Percentiles rank a stretch among this genome's conserved stretches.
Evolutionary conservation across 2,329 filamentous ascomycete genomes (phyloP).

Genomic region (Colletotrichum somersetense): DNA sequence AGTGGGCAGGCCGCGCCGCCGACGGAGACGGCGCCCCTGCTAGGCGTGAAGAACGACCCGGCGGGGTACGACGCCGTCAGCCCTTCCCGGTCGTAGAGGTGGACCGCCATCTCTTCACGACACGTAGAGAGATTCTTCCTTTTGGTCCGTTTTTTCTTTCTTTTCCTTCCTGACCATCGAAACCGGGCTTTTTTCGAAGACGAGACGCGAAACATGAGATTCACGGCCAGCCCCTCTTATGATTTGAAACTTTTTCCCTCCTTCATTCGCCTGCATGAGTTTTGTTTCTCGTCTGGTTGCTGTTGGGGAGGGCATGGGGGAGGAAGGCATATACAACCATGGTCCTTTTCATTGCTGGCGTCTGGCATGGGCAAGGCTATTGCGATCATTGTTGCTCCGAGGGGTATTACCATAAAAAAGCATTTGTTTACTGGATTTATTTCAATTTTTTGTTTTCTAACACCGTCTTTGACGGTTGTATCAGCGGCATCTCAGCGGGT

Average conservation of each 20-base stretch:
- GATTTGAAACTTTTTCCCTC: neutral
- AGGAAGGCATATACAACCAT: neutral
- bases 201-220: slow-evolving; percentile 11
- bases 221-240: neutral
- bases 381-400: neutral
- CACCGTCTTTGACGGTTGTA: neutral
- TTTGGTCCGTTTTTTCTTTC: neutral
- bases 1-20: neutral
- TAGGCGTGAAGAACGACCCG: slow-evolving; percentile 18
- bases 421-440: neutral
- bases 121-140: neutral
- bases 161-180: neutral
- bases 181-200: neutral
- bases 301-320: neutral
- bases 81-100: slow-evolving; percentile 22
- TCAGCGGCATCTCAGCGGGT: neutral
- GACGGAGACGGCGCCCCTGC: slow-evolving; percentile 28
- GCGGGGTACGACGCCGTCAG: slow-evolving; percentile 29
- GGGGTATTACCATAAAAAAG: neutral
- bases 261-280: too few species aligned
- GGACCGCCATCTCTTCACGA: neutral
- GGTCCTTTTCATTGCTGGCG: slow-evolving; percentile 16
- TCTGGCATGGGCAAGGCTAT: slow-evolving; percentile 7
- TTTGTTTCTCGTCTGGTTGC: neutral
- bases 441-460: too few species aligned